These are phyloP conservation scores for Luzula sylvatica DNA, from an alignment of 176 grass and related monocot genomes.

Conservation along the genomic window DNA sequence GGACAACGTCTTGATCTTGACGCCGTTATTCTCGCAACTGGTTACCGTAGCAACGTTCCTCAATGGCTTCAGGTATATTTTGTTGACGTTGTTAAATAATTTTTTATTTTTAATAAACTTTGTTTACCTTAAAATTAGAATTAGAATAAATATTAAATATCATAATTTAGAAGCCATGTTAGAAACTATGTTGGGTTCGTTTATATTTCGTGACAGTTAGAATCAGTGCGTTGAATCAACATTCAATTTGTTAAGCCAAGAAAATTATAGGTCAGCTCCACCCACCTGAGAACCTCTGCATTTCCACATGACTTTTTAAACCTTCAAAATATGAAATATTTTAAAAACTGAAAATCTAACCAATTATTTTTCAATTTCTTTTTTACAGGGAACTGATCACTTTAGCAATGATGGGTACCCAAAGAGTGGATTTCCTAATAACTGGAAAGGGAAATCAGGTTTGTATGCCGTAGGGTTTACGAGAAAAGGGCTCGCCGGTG, in stretches of 20 bases:
- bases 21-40: slow-evolving; percentile 68
- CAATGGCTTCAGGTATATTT: slow-evolving; percentile 66
- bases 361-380: slow-evolving; percentile 4
- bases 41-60: slow-evolving; percentile 72
- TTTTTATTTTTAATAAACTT: background rate
- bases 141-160: too few species aligned
- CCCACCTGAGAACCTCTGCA: background rate
- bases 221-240: slow-evolving; percentile 17
- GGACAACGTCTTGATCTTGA: slow-evolving; percentile 37
- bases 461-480: slow-evolving; percentile 93
- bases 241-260: too few species aligned
- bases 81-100: background rate
- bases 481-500: slow-evolving; percentile 51
- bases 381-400: slow-evolving; percentile 43
- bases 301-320: slow-evolving; percentile 2
- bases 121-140: background rate
- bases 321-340: slow-evolving; percentile 11
- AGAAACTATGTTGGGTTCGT: slow-evolving; percentile 3
- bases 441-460: slow-evolving; percentile 54
- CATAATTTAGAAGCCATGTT: too few species aligned
- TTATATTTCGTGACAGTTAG: slow-evolving; percentile 25
- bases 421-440: slow-evolving; percentile 40
- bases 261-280: slow-evolving; percentile 15
- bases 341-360: slow-evolving; percentile 6
- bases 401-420: slow-evolving; percentile 81